Conservation (phyloP, 441 rosid genomes). For the Mallotus repandus region DNA sequence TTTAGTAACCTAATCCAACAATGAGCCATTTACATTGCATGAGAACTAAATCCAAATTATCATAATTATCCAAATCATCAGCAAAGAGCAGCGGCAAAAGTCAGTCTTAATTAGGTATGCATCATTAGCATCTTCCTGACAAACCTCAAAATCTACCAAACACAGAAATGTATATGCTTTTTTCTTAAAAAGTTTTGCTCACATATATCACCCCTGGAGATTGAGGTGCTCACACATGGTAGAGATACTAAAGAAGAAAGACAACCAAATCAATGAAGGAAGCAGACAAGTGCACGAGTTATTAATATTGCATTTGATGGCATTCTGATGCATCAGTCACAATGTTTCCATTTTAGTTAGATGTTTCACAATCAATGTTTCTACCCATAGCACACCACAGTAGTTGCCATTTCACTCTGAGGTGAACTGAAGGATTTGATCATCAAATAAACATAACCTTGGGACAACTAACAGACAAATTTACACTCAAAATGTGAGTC, state of each 20-base stretch:
- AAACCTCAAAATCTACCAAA: not conserved
- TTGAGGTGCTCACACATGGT: not conserved
- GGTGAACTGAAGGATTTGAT: not conserved
- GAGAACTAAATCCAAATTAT: constrained; percentile 25
- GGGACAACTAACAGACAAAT: not conserved
- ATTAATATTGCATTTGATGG: not conserved
- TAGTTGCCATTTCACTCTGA: not conserved
- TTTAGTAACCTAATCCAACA: constrained; percentile 23
- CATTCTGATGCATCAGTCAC: not conserved
- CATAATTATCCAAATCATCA: not conserved
- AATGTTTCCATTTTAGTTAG: not conserved
- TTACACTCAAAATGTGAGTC: not conserved
- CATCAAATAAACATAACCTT: not conserved
- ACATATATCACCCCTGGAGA: not conserved
- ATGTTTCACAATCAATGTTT: not conserved
- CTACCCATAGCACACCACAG: not conserved
- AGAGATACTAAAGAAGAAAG: not conserved
- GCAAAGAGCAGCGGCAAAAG: not conserved
- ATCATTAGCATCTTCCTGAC: not conserved
- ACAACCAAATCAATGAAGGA: not conserved
- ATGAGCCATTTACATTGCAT: constrained; percentile 18
- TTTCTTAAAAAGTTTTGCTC: not conserved
- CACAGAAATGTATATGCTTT: not conserved
- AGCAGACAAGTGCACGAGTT: not conserved
- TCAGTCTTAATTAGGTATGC: not conserved